Evolutionary conservation across 306 rosid genomes (phyloP).

Genomic region (Quercus variabilis): DNA sequence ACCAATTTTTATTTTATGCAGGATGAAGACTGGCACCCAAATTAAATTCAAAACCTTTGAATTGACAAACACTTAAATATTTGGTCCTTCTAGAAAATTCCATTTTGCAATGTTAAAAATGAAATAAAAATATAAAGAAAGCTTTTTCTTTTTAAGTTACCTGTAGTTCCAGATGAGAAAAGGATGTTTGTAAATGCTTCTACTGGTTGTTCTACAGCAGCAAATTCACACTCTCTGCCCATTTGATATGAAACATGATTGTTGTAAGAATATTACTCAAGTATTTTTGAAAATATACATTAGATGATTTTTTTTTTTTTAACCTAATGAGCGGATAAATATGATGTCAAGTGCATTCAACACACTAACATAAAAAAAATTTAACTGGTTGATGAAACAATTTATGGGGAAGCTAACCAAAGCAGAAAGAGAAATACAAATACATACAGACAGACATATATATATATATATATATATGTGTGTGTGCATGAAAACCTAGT

Average conservation of each 20-base stretch:
- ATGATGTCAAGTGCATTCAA: background rate
- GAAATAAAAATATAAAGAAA: background rate
- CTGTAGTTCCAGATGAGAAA: constrained; percentile 98
- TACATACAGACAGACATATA: too few species aligned
- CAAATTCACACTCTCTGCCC: constrained; percentile 74
- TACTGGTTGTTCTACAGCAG: constrained; percentile 59
- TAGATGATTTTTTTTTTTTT: background rate
- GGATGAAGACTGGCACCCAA: background rate
- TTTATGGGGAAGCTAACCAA: background rate
- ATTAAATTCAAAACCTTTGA: background rate
- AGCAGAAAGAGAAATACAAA: background rate
- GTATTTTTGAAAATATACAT: background rate
- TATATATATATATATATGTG: background rate
- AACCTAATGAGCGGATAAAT: background rate
- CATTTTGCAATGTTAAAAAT: background rate
- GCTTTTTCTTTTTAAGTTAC: constrained; percentile 28
- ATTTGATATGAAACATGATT: constrained; percentile 12
- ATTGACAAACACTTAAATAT: background rate
- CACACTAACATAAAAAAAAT: background rate
- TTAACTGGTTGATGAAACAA: background rate
- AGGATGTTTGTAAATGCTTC: constrained; percentile 75
- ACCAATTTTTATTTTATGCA: background rate
- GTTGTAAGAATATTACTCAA: background rate
- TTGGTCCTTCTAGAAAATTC: background rate
- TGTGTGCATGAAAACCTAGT: background rate